A percentile compares a stretch with the other conserved stretches of the same genome.
Evolutionary conservation across 2,329 filamentous ascomycete species (phyloP).

Genomic region (Cordyceps cateniannulata): DNA sequence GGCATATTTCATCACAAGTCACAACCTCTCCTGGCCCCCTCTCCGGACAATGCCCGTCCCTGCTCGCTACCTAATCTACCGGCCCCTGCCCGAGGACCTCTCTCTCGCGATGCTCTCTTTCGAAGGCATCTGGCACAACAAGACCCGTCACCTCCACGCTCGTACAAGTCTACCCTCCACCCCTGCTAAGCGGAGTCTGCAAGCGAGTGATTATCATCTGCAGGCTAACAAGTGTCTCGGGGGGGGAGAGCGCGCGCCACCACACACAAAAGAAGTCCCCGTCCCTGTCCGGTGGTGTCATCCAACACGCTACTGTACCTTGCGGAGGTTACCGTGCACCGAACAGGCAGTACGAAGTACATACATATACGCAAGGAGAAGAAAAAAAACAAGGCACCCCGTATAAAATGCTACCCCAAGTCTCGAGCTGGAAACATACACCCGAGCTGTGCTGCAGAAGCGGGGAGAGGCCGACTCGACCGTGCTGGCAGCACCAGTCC

Average conservation of each 20-base stretch:
- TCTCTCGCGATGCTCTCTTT: not conserved
- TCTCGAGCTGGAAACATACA: too few species aligned
- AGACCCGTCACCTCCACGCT: not conserved
- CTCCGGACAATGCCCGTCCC: not conserved
- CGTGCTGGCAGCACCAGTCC: too few species aligned
- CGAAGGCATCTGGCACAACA: not conserved
- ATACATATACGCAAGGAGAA: too few species aligned
- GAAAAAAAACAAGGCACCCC: too few species aligned
- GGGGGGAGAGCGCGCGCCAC: not conserved
- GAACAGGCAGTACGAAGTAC: not conserved
- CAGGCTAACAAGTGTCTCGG: not conserved
- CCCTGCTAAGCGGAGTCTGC: not conserved
- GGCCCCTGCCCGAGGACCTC: too few species aligned
- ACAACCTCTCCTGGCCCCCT: too few species aligned
- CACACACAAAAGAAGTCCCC: not conserved
- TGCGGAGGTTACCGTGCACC: not conserved
- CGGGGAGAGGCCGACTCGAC: too few species aligned
- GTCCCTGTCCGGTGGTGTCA: not conserved
- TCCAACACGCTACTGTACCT: not conserved
- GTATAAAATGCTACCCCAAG: too few species aligned
- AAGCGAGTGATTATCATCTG: conserved; percentile 10
- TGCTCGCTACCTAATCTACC: not conserved
- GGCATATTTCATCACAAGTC: too few species aligned
- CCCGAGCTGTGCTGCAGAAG: too few species aligned
- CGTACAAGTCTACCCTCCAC: not conserved